Percentiles rank a stretch among this genome's conserved stretches.
Evolutionary conservation across 163 green algal genomes (phyloP).

Genomic region (Scenedesmus sp.): DNA sequence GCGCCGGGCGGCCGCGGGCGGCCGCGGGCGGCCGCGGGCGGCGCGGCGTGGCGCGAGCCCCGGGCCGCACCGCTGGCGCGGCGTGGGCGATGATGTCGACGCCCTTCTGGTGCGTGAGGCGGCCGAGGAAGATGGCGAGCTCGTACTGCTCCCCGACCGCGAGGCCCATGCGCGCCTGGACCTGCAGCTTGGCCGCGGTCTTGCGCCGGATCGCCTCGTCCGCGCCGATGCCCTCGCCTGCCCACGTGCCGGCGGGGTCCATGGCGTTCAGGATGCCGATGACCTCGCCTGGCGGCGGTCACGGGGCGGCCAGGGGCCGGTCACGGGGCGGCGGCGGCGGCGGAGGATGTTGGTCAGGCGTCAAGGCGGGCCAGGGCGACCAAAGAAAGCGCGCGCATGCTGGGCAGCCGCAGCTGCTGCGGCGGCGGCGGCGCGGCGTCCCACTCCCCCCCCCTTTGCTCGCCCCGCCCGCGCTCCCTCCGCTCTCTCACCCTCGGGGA

Average conservation of each 20-base stretch:
- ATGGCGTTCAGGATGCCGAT: constrained; percentile 41
- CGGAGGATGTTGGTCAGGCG: too few relatives aligned
- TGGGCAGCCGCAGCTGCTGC: constrained; percentile 40
- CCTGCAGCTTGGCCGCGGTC: constrained; percentile 44
- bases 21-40: too few relatives aligned
- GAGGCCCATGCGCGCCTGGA: constrained; percentile 50
- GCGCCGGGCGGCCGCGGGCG: too few relatives aligned
- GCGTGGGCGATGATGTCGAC: constrained; percentile 53
- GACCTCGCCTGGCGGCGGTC: constrained; percentile 14
- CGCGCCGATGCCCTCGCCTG: constrained; percentile 6
- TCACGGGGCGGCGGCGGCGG: too few relatives aligned
- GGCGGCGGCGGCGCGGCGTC: too few relatives aligned
- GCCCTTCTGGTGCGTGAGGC: constrained; percentile 66
- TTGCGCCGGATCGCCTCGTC: constrained; percentile 41
- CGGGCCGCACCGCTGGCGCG: too few relatives aligned
- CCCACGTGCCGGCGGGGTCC: constrained; percentile 36
- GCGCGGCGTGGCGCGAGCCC: too few relatives aligned
- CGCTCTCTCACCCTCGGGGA: constrained; percentile 41
- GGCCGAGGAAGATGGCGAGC: constrained; percentile 59
- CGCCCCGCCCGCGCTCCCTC: not conserved
- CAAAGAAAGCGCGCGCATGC: too few relatives aligned
- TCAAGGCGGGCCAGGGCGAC: not conserved
- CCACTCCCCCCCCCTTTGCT: too few relatives aligned
- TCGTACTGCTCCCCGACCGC: constrained; percentile 33
- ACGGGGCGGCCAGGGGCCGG: not conserved